These are phyloP conservation scores for Arctium minus DNA, from an alignment of 129 eudicot genomes.

Conservation along the genomic window DNA sequence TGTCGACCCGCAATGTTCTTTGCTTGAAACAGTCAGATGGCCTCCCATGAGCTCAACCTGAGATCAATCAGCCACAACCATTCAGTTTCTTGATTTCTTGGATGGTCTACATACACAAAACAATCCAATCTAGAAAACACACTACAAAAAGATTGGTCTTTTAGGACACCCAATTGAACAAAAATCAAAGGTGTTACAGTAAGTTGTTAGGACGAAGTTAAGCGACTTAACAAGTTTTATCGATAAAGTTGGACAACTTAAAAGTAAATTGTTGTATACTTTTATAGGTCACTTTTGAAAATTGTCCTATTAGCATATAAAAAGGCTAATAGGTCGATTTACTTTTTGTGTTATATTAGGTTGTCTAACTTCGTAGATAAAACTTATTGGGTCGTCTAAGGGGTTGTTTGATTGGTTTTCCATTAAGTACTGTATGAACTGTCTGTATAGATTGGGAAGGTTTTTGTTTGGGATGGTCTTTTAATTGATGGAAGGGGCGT, in stretches of 20 bases:
- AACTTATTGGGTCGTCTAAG: neutral
- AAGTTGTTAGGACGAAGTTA: neutral
- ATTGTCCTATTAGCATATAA: neutral
- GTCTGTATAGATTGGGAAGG: too few species aligned
- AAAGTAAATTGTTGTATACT: neutral
- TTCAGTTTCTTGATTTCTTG: neutral
- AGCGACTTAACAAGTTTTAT: too few species aligned
- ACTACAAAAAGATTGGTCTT: neutral
- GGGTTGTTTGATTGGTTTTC: too few species aligned
- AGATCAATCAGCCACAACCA: neutral
- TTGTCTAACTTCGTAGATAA: neutral
- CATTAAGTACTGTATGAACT: too few species aligned
- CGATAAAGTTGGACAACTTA: neutral
- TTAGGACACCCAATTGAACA: neutral
- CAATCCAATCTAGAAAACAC: too few species aligned
- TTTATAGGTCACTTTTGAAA: neutral
- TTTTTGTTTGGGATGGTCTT: too few species aligned
- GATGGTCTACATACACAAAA: neutral
- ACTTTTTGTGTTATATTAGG: neutral
- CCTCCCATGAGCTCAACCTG: conserved; percentile 99
- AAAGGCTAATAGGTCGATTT: too few species aligned
- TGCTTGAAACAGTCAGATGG: conserved; percentile 76
- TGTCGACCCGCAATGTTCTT: conserved; percentile 71
- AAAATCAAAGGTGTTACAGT: neutral
- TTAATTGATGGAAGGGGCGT: too few species aligned